phyloP scores from a whole-genome alignment of 305 asterid genomes.

The Fraxinus sp. region DNA sequence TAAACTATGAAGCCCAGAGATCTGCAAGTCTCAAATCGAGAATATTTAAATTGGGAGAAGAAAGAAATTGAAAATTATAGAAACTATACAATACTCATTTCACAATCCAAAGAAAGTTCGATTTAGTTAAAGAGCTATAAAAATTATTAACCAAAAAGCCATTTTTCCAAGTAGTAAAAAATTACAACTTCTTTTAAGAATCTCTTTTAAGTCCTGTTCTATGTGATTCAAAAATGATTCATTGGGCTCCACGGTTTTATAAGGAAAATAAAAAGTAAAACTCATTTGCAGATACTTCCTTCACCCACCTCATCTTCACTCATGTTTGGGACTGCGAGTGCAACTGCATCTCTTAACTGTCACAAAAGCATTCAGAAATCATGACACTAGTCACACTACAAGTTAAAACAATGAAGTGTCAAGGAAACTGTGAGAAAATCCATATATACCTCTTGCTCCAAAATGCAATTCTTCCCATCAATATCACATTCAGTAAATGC shows the following conservation, averaged over 20 bases:
- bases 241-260: neutral
- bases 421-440: constrained; percentile 14
- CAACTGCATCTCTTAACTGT: constrained; percentile 59
- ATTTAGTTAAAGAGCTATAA: neutral
- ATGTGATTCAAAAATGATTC: neutral
- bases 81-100: neutral
- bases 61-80: neutral
- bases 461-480: constrained; percentile 47
- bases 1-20: constrained; percentile 56
- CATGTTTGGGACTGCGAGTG: constrained; percentile 50
- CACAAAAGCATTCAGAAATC: constrained; percentile 12
- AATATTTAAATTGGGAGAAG: neutral
- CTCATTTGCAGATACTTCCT: neutral
- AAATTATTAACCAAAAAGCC: neutral
- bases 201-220: neutral
- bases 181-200: neutral
- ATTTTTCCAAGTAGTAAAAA: neutral
- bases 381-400: neutral
- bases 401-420: constrained; percentile 3
- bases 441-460: constrained; percentile 59
- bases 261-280: neutral
- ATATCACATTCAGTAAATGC: constrained; percentile 65
- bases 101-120: neutral
- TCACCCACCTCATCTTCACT: constrained; percentile 56
- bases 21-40: constrained; percentile 38